Percentiles rank a stretch among this genome's conserved stretches.
phyloP scores from a whole-genome alignment of 495 filamentous ascomycete species.

The Penicillium antarcticum region DNA sequence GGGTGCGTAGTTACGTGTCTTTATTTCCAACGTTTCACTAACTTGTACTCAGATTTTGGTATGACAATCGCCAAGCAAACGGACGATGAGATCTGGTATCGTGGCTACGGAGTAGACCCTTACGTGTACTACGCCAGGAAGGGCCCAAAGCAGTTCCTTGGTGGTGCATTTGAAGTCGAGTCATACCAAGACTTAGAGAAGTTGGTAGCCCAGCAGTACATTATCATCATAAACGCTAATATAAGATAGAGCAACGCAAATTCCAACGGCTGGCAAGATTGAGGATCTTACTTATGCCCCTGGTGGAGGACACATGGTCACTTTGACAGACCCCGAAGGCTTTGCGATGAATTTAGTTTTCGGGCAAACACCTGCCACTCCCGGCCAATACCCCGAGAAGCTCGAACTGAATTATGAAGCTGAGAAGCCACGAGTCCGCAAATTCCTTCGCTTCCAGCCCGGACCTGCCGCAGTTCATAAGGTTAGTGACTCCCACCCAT shows the following conservation, averaged over 20 bases:
- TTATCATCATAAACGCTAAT: background rate
- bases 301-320: constrained; percentile 31
- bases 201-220: constrained; percentile 1
- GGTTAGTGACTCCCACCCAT: constrained; percentile 1
- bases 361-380: constrained; percentile 20
- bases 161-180: constrained; percentile 53
- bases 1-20: background rate
- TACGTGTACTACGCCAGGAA: constrained; percentile 51
- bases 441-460: constrained; percentile 36
- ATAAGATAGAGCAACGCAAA: constrained; percentile 17
- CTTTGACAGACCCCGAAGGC: constrained; percentile 34
- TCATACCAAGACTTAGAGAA: constrained; percentile 52
- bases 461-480: constrained; percentile 72
- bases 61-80: constrained; percentile 43
- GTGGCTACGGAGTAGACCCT: constrained; percentile 59
- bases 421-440: constrained; percentile 28
- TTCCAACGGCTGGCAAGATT: constrained; percentile 24
- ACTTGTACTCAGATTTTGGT: constrained; percentile 48
- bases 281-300: constrained; percentile 26
- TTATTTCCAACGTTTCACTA: background rate
- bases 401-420: constrained; percentile 25
- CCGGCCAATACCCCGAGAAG: constrained; percentile 18
- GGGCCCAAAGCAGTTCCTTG: constrained; percentile 50
- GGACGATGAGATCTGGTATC: constrained; percentile 52
- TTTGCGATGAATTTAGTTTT: constrained; percentile 32